Conservation (phyloP, 2,329 filamentous ascomycete genomes). For the Colletotrichum sublineola region DNA sequence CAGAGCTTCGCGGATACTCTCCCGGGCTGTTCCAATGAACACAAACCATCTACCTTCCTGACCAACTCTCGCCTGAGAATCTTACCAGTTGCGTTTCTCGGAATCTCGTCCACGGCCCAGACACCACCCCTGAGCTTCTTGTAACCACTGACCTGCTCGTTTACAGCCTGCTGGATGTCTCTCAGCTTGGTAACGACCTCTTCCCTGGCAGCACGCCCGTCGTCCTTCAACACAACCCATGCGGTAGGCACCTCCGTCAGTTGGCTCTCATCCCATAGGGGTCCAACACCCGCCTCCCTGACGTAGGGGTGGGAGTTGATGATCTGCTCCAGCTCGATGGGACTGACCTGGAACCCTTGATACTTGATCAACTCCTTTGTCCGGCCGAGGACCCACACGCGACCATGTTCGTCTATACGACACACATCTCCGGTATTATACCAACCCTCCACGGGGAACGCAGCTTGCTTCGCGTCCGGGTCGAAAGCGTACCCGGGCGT, state of each 20-base stretch:
- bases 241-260: slow-evolving; percentile 56
- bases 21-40: slow-evolving; percentile 45
- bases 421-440: slow-evolving; percentile 62
- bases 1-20: slow-evolving; percentile 26
- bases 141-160: slow-evolving; percentile 56
- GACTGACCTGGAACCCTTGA: slow-evolving; percentile 58
- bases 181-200: slow-evolving; percentile 39
- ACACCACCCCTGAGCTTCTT: slow-evolving; percentile 57
- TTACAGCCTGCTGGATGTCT: slow-evolving; percentile 42
- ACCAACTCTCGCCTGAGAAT: slow-evolving; percentile 52
- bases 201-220: slow-evolving; percentile 30
- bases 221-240: slow-evolving; percentile 52
- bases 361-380: slow-evolving; percentile 59
- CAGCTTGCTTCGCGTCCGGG: slow-evolving; percentile 52
- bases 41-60: slow-evolving; percentile 49
- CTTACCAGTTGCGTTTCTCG: slow-evolving; percentile 55
- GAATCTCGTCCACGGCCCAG: slow-evolving; percentile 50
- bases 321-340: slow-evolving; percentile 53
- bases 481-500: slow-evolving; percentile 58
- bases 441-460: slow-evolving; percentile 56
- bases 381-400: slow-evolving; percentile 53
- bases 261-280: slow-evolving; percentile 54
- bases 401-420: slow-evolving; percentile 50
- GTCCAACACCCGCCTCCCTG: slow-evolving; percentile 52
- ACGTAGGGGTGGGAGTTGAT: slow-evolving; percentile 55